These are phyloP conservation scores for Neohortaea acidophila DNA, from an alignment of 495 filamentous ascomycete genomes.

Conservation along the genomic window DNA sequence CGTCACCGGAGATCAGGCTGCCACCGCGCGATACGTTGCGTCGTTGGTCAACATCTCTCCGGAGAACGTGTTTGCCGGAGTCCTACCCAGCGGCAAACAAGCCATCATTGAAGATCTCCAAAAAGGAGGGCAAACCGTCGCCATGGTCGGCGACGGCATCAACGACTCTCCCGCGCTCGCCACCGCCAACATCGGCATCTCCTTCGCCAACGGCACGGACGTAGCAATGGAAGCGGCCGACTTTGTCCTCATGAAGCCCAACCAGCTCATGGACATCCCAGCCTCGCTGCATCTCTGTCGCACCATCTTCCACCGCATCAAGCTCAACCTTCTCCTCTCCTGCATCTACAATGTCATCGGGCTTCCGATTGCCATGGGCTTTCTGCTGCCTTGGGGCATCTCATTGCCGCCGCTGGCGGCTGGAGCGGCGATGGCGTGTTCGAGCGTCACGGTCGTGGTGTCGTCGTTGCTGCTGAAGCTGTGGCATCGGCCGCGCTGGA, in stretches of 20 bases:
- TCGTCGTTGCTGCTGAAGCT: constrained; percentile 72
- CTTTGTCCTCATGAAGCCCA: constrained; percentile 84
- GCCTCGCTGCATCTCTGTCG: constrained; percentile 68
- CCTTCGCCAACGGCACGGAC: constrained; percentile 82
- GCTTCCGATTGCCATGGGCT: constrained; percentile 89
- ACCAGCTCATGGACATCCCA: constrained; percentile 82
- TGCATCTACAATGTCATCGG: constrained; percentile 87
- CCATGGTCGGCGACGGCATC: constrained; percentile 98
- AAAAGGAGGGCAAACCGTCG: constrained; percentile 54
- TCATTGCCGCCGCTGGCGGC: constrained; percentile 90
- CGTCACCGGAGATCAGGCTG: constrained; percentile 80
- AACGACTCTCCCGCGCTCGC: constrained; percentile 96
- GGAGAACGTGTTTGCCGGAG: constrained; percentile 61
- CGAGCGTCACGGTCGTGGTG: constrained; percentile 76
- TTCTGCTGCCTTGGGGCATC: constrained; percentile 76
- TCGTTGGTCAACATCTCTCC: constrained; percentile 63
- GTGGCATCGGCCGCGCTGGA: constrained; percentile 80
- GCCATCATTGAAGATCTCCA: constrained; percentile 66
- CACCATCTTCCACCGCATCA: constrained; percentile 82
- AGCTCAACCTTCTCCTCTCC: constrained; percentile 81
- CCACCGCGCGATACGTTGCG: constrained; percentile 71
- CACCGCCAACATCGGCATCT: constrained; percentile 83
- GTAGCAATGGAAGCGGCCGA: constrained; percentile 97
- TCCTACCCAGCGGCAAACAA: constrained; percentile 78
- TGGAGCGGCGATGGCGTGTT: constrained; percentile 83